Conservation (phyloP, 2,329 filamentous ascomycete genomes). For the Monilinia vaccinii-corymbosi region DNA sequence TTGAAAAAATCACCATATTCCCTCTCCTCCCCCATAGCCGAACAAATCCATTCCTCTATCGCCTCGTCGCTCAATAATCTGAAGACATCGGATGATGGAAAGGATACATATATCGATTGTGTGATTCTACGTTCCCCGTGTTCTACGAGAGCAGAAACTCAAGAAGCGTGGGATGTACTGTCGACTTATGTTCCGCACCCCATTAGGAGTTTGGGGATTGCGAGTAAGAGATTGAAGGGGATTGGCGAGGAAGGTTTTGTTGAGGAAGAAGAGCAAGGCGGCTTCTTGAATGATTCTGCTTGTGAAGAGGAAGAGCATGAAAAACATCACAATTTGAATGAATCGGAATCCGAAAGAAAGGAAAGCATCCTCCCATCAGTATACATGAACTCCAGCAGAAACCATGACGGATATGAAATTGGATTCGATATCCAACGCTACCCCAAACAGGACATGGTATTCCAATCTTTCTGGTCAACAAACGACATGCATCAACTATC, state of each 20-base stretch:
- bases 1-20: slow-evolving; percentile 50
- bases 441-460: neutral
- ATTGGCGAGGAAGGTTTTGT: slow-evolving; percentile 36
- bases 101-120: slow-evolving; percentile 43
- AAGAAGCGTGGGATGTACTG: slow-evolving; percentile 57
- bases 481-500: neutral
- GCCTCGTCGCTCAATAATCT: slow-evolving; percentile 53
- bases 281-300: too few species aligned
- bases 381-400: neutral
- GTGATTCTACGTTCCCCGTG: slow-evolving; percentile 51
- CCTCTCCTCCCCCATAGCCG: slow-evolving; percentile 43
- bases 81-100: slow-evolving; percentile 20
- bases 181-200: slow-evolving; percentile 55
- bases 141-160: slow-evolving; percentile 40
- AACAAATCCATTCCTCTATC: slow-evolving; percentile 60
- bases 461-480: neutral
- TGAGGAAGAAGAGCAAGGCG: neutral
- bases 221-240: slow-evolving; percentile 53
- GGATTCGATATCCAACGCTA: neutral
- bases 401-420: neutral
- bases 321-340: neutral
- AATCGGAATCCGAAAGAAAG: neutral
- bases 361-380: neutral
- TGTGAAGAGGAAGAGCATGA: neutral
- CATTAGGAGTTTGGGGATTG: slow-evolving; percentile 64